phyloP scores from a whole-genome alignment of 2,329 filamentous ascomycete species.

The Sarocladium oryzae region DNA sequence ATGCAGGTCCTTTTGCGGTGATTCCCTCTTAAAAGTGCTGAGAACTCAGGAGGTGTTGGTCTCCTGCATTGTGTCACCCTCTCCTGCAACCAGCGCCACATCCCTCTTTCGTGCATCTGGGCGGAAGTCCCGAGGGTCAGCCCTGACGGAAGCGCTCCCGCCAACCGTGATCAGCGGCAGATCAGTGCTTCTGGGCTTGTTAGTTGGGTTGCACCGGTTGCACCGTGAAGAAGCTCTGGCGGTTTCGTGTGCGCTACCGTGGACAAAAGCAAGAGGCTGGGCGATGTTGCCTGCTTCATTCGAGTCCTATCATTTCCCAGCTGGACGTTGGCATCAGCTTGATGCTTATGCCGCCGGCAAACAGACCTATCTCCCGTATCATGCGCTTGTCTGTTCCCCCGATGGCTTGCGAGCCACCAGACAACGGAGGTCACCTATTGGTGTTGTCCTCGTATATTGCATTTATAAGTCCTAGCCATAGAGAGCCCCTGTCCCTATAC shows the following conservation, averaged over 20 bases:
- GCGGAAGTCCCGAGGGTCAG: neutral
- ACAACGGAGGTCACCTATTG: neutral
- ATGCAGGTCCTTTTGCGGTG: too few species aligned
- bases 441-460: neutral
- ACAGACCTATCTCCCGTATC: too few species aligned
- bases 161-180: neutral
- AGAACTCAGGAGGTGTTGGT: too few species aligned
- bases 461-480: neutral
- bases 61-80: neutral
- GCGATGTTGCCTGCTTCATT: neutral
- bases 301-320: neutral
- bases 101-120: neutral
- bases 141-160: slow-evolving; percentile 1
- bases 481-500: too few species aligned
- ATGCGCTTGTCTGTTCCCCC: neutral
- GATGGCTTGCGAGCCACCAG: neutral
- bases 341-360: neutral
- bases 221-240: neutral
- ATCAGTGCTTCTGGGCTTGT: neutral
- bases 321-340: neutral
- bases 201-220: too few species aligned
- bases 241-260: slow-evolving; percentile 4
- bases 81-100: too few species aligned
- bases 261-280: neutral
- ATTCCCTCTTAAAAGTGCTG: too few species aligned